Conservation (phyloP, 2,329 filamentous ascomycete genomes). For the Fusarium liriodendri region DNA sequence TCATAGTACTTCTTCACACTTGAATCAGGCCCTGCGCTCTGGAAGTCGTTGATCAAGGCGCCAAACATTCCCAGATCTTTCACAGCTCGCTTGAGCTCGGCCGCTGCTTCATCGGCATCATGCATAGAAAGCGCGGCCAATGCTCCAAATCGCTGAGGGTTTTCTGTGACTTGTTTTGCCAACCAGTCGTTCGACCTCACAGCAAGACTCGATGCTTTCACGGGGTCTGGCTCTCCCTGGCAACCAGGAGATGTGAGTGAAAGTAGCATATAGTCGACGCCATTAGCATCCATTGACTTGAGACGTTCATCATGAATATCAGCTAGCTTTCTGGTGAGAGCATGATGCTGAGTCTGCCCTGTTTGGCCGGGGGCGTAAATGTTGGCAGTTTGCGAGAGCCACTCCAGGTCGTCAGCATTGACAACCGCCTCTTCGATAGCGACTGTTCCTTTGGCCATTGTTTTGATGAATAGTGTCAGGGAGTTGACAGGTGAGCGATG, state of each 20-base stretch:
- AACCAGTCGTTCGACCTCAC: constrained; percentile 12
- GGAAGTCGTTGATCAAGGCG: constrained; percentile 20
- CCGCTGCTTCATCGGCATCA: not conserved
- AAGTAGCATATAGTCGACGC: constrained; percentile 23
- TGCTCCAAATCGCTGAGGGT: not conserved
- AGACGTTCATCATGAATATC: constrained; percentile 21
- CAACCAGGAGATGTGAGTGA: constrained; percentile 19
- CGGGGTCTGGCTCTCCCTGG: not conserved
- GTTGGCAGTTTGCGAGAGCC: not conserved
- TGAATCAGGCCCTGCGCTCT: not conserved
- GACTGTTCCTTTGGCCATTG: constrained; percentile 1
- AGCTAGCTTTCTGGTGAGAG: not conserved
- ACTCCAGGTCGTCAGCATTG: constrained; percentile 3
- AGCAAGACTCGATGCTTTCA: not conserved
- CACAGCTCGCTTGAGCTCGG: constrained; percentile 7
- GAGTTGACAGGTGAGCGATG: not conserved
- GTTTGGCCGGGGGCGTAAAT: not conserved
- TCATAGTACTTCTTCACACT: constrained; percentile 10
- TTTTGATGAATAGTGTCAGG: not conserved
- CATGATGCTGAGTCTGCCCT: not conserved
- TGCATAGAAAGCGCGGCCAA: constrained; percentile 22
- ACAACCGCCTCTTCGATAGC: constrained; percentile 8
- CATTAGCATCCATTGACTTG: constrained; percentile 2
- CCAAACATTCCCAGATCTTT: constrained; percentile 4
- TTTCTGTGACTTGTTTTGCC: not conserved